Conservation (phyloP, 2,329 filamentous ascomycete species). For the Phaeoacremonium minimum region DNA sequence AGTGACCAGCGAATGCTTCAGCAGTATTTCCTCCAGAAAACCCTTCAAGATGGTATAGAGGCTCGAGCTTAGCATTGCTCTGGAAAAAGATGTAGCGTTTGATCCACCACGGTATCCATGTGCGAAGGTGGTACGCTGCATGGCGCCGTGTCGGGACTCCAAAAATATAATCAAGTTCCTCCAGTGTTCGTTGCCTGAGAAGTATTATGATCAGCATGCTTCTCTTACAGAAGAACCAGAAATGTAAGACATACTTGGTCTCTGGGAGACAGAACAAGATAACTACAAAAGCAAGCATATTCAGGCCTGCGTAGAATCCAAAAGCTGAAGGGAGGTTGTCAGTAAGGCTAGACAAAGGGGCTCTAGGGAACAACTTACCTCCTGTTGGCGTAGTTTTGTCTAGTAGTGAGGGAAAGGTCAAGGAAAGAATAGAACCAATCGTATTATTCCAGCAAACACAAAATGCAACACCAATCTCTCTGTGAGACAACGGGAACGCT, state of each 20-base stretch:
- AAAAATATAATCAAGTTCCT: slow-evolving; percentile 55
- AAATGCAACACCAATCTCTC: slow-evolving; percentile 68
- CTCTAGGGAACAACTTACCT: slow-evolving; percentile 23
- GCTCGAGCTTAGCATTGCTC: slow-evolving; percentile 34
- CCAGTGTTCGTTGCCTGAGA: slow-evolving; percentile 38
- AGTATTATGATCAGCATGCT: background rate
- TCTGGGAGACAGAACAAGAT: slow-evolving; percentile 55
- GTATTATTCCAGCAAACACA: slow-evolving; percentile 61
- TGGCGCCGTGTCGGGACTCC: slow-evolving; percentile 56
- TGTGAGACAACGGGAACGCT: slow-evolving; percentile 66
- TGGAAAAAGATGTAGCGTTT: slow-evolving; percentile 50
- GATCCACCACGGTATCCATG: slow-evolving; percentile 56
- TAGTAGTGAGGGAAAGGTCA: slow-evolving; percentile 35
- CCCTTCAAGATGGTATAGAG: slow-evolving; percentile 38
- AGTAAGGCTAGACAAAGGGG: slow-evolving; percentile 27
- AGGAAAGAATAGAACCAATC: slow-evolving; percentile 56
- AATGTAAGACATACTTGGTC: slow-evolving; percentile 38
- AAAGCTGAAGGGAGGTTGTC: slow-evolving; percentile 37
- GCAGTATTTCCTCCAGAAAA: too few relatives aligned
- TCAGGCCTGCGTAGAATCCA: slow-evolving; percentile 55
- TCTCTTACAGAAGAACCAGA: background rate
- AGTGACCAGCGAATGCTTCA: too few relatives aligned
- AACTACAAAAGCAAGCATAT: slow-evolving; percentile 48
- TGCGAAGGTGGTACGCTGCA: slow-evolving; percentile 51
- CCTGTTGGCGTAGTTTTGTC: background rate